Conservation (phyloP, 2,329 filamentous ascomycete genomes). For the Fusarium sp. region DNA sequence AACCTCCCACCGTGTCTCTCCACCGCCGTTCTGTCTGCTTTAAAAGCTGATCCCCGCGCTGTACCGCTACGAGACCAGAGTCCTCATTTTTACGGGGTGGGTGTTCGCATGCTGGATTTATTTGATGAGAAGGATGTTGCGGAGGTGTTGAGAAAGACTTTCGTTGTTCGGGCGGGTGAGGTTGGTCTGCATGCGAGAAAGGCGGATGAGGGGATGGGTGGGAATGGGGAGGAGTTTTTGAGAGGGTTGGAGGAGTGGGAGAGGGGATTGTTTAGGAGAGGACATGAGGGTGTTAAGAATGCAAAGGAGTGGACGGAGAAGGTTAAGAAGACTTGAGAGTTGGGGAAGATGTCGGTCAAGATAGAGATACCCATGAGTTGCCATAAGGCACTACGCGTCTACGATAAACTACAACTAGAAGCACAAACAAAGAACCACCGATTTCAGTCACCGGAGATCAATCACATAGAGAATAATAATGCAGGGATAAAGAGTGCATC, state of each 20-base stretch:
- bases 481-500: constrained; percentile 43
- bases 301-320: constrained; percentile 77
- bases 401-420: constrained; percentile 3
- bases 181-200: constrained; percentile 92
- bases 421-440: background rate
- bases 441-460: background rate
- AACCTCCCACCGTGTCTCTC: constrained; percentile 84
- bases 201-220: constrained; percentile 70
- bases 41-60: constrained; percentile 89
- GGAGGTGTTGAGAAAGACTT: constrained; percentile 79
- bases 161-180: constrained; percentile 82
- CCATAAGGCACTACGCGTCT: constrained; percentile 27
- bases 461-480: background rate
- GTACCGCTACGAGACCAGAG: constrained; percentile 87
- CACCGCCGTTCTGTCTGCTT: constrained; percentile 83
- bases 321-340: constrained; percentile 52
- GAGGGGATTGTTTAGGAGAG: constrained; percentile 77
- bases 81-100: constrained; percentile 88
- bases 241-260: constrained; percentile 92
- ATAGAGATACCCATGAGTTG: constrained; percentile 42
- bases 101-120: constrained; percentile 85
- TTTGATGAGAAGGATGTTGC: constrained; percentile 86
- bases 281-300: constrained; percentile 78
- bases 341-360: background rate
- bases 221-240: constrained; percentile 81